Evolutionary conservation across 2,329 filamentous ascomycete genomes (phyloP), one percentile per base, ranked within the genome.

Genomic region (Chrysosporium queenslandicum): DNA sequence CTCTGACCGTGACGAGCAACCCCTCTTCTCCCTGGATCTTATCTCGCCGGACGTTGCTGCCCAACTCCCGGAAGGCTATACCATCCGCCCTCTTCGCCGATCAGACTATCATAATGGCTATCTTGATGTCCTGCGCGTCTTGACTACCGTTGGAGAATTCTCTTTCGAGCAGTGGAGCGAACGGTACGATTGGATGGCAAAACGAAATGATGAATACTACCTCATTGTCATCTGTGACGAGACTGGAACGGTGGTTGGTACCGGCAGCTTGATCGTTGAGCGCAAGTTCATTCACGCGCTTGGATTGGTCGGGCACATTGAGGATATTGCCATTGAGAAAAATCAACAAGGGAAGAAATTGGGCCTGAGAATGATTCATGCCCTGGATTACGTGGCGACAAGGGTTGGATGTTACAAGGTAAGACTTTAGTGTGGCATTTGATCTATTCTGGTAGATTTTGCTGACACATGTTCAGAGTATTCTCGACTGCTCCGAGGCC

Each of bases 271-370:
- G 69, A 80, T 97, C 59, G 87, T 95, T 46, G 92, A 98, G 80
- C 81, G 85, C 71, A 97, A 97, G 73, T 74, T 74, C 56, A 74
- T 74, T 43, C 72, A 74, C 54, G 64, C 66, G 12, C 64, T 74
- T 40, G 72, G 72, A 4, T 59, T 68, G 60, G 91, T 96, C 23
- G 92, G 91, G 11, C 92, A 97, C 71, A 96, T 97, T 70, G 92
- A 97, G 70, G 92, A 98, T 67, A 96, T 98, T 67, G 90, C 91
- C 16, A 90, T 98, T 34, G 83, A 87, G 58, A 89, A 90, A 72
- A 87, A 94, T 63, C 89, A 97, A 73, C 92, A 97, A 71, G 92
- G 92, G 61, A 96, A 97, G 80, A 96, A 95, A 74, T 77, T 97
- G 40, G 92, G 92, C 3, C 74, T 96, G 64, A 80, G 88, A 60